A percentile compares a stretch with the other conserved stretches of the same genome.
phyloP scores from a whole-genome alignment of 805 yeast genomes.

The Candida berthetii region DNA sequence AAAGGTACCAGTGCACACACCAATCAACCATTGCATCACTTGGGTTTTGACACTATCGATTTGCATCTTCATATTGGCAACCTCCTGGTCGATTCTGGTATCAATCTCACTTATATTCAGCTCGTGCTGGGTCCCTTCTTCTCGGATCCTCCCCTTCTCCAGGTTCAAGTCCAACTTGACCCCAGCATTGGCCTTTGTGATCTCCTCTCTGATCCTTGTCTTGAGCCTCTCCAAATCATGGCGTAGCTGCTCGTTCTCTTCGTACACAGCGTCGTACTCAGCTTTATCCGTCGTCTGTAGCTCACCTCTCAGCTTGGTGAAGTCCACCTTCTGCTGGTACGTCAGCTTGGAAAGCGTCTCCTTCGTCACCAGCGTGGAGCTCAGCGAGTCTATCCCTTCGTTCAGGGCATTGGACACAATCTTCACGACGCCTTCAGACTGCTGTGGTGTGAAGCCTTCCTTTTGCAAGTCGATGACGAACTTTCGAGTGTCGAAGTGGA shows the following conservation, averaged over 20 bases:
- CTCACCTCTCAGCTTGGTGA: conserved; percentile 91
- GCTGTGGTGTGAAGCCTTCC: conserved; percentile 68
- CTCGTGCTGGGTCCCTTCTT: conserved; percentile 89
- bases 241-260: conserved; percentile 80
- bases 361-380: conserved; percentile 75
- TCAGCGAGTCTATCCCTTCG: conserved; percentile 72
- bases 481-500: conserved; percentile 20
- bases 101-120: conserved; percentile 91
- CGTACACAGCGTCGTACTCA: conserved; percentile 74
- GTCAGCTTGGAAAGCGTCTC: conserved; percentile 80
- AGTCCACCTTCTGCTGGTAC: conserved; percentile 94
- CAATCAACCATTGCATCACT: conserved; percentile 97
- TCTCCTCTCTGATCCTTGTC: conserved; percentile 83
- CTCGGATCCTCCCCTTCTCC: conserved; percentile 93
- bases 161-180: conserved; percentile 86
- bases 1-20: conserved; percentile 97
- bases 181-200: conserved; percentile 83
- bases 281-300: conserved; percentile 81
- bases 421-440: conserved; percentile 73
- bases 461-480: conserved; percentile 26
- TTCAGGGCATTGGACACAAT: conserved; percentile 70
- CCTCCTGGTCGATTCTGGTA: conserved; percentile 91
- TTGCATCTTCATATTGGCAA: conserved; percentile 91
- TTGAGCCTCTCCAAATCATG: conserved; percentile 83
- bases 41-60: conserved; percentile 94